phyloP scores from a whole-genome alignment of 1,284 basidiomycete species.

The Apiotrichum domesticum region DNA sequence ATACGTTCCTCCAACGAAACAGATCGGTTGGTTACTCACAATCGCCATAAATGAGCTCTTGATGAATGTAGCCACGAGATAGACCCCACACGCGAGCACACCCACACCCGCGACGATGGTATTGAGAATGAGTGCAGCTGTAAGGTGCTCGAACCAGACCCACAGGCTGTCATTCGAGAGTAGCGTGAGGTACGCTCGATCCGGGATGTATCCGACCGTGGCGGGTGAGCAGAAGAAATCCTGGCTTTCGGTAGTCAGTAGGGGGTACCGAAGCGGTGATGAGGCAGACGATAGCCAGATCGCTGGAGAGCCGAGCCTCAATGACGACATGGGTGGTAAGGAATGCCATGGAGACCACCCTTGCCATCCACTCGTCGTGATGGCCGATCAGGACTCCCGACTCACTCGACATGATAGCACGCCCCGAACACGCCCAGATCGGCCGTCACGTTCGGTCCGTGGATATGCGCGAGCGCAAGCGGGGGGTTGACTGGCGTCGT shows the following conservation, averaged over 20 bases:
- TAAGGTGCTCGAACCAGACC: slow-evolving; percentile 16
- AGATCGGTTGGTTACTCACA: background rate
- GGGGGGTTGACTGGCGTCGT: slow-evolving; percentile 66
- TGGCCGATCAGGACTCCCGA: background rate
- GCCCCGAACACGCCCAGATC: slow-evolving; percentile 35
- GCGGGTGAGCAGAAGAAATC: background rate
- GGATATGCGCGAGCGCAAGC: slow-evolving; percentile 61
- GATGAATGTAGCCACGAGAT: slow-evolving; percentile 31
- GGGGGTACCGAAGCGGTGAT: too few species aligned
- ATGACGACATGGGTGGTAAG: too few species aligned
- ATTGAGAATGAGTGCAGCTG: slow-evolving; percentile 33
- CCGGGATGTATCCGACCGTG: background rate
- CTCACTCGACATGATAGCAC: slow-evolving; percentile 17
- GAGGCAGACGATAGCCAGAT: too few species aligned
- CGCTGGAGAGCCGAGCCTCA: too few species aligned
- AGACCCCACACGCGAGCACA: slow-evolving; percentile 24
- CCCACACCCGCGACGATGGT: slow-evolving; percentile 34
- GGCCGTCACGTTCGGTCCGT: slow-evolving; percentile 38
- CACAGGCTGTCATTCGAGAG: background rate
- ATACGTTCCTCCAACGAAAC: background rate
- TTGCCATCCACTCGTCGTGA: too few species aligned
- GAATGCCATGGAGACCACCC: too few species aligned
- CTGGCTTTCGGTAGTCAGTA: background rate
- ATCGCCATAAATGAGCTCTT: background rate
- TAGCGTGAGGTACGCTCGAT: background rate